Evolutionary conservation across 768 basidiomycete genomes (phyloP), one percentile per base, ranked within the genome.

Genomic region (Rhodocollybia butyracea): DNA sequence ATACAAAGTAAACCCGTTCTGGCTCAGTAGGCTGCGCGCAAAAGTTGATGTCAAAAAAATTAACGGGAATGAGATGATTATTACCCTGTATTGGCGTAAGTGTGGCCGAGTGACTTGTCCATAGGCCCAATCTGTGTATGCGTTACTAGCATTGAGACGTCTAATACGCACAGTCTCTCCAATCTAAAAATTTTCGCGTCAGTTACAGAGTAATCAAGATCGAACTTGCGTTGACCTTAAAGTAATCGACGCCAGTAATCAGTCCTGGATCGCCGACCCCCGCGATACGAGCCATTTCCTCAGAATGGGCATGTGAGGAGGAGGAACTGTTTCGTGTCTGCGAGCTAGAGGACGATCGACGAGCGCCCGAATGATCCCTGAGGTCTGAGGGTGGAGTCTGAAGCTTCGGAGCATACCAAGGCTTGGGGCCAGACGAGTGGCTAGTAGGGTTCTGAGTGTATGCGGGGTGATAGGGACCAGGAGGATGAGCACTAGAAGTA

Each of bases 61-160:
- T 40, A 15, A 6, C 45, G 29, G 43, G n/a, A n/a, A n/a, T n/a
- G 19, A 30, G 27, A 11, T 21, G 5, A 5, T 17, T 31, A 27
- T 19, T 50, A 50, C 47, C 10, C 31, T 22, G n/a, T 32, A 38
- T 32, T 31, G 47, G 12, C 19, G 26, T 10, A 50, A 22, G 19
- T 50, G 47, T 10, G 47, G 47, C 3, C 47, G 30, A 32, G 15
- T 36, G 19, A 50, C 47, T 34, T 50, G 47, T 12, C 47, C 47
- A 38, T 50, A 50, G 21, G 34, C 47, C 47, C 47, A 50, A 12
- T 50, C 47, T 26, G 47, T 50, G 31, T 50, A 50, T n/a, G 47
- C 22, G 11, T 50, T 12, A 22, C 12, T 6, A 34, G 19, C 13
- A 4, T 11, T 50, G 31, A 50, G 24, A 22, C 34, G 30, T 50